Conservation (phyloP, 2,329 filamentous ascomycete genomes). For the Fusarium newnesense region DNA sequence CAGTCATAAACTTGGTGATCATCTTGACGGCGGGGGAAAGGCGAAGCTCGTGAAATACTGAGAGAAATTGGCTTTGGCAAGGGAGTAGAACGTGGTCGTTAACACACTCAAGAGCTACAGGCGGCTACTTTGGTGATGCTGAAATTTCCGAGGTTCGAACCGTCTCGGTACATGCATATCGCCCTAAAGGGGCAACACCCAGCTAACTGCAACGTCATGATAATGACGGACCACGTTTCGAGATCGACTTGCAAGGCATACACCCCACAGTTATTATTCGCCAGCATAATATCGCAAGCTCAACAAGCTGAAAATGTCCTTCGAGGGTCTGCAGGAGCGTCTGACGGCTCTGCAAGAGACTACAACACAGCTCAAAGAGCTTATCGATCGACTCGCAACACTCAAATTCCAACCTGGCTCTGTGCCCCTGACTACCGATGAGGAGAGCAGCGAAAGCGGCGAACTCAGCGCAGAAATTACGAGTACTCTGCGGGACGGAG, state of each 20-base stretch:
- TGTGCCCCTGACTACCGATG: constrained; percentile 60
- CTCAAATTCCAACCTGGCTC: constrained; percentile 69
- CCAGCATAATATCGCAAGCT: neutral
- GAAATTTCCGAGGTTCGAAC: constrained; percentile 38
- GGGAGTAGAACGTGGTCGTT: constrained; percentile 21
- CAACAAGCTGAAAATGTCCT: constrained; percentile 56
- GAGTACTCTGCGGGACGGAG: constrained; percentile 77
- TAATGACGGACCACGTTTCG: constrained; percentile 41
- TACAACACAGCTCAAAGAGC: constrained; percentile 65
- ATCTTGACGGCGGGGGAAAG: constrained; percentile 58
- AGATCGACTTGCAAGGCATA: constrained; percentile 9
- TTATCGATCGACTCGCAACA: constrained; percentile 68
- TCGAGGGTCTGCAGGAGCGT: constrained; percentile 71
- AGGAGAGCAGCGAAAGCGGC: constrained; percentile 66
- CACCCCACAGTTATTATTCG: neutral
- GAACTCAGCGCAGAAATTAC: constrained; percentile 86
- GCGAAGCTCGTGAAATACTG: constrained; percentile 4
- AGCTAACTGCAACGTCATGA: constrained; percentile 41
- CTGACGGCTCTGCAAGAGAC: constrained; percentile 70
- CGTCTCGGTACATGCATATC: constrained; percentile 40
- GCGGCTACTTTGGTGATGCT: constrained; percentile 18
- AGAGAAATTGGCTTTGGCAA: neutral
- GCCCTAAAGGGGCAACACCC: constrained; percentile 28
- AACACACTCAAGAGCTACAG: constrained; percentile 1
- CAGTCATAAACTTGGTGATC: constrained; percentile 88